Evolutionary conservation across 768 basidiomycete species (phyloP).

Genomic region (Leccinum boreale): DNA sequence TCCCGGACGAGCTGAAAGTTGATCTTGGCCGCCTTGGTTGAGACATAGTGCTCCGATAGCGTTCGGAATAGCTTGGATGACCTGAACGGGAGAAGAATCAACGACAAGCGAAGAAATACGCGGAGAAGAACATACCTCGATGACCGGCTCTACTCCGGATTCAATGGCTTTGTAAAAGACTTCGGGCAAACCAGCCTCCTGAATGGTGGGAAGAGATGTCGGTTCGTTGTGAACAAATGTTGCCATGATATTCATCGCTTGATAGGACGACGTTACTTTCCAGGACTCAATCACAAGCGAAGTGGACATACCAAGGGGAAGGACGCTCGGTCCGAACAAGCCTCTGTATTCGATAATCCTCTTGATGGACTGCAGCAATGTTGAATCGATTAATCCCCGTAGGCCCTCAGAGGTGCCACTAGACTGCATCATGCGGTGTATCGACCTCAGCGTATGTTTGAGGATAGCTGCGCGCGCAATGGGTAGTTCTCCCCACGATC

Average conservation of each 20-base stretch:
- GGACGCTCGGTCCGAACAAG: slow-evolving; percentile 82
- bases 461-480: slow-evolving; percentile 76
- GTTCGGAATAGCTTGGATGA: slow-evolving; percentile 89
- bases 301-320: slow-evolving; percentile 67
- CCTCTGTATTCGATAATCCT: slow-evolving; percentile 80
- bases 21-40: slow-evolving; percentile 84
- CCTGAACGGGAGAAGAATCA: slow-evolving; percentile 41
- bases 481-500: slow-evolving; percentile 60
- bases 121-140: slow-evolving; percentile 57
- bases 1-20: slow-evolving; percentile 70
- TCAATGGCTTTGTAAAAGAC: slow-evolving; percentile 86
- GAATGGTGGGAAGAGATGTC: slow-evolving; percentile 87
- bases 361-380: slow-evolving; percentile 80
- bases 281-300: neutral
- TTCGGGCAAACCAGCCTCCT: slow-evolving; percentile 88
- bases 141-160: slow-evolving; percentile 77
- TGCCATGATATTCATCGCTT: slow-evolving; percentile 90
- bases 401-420: slow-evolving; percentile 93
- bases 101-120: neutral
- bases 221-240: slow-evolving; percentile 99
- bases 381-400: slow-evolving; percentile 89
- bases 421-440: slow-evolving; percentile 97
- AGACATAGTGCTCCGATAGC: slow-evolving; percentile 96
- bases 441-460: slow-evolving; percentile 86
- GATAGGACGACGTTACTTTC: slow-evolving; percentile 7